These are phyloP conservation scores for Aureobasidium vineae DNA, from an alignment of 2,329 filamentous ascomycete genomes.

Conservation along the genomic window DNA sequence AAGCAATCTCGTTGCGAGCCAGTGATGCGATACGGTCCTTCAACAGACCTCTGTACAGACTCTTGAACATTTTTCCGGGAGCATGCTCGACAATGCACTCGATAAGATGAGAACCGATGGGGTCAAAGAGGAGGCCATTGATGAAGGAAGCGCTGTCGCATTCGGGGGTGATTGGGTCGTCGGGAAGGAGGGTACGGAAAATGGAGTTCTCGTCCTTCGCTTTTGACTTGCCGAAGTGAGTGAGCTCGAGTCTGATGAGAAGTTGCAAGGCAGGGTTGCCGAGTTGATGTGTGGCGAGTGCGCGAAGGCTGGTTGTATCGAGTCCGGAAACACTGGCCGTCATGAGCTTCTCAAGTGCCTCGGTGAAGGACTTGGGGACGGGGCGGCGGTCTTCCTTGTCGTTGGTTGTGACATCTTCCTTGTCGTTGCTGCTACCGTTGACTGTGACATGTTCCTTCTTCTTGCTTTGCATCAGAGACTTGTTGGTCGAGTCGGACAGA, in stretches of 20 bases:
- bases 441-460: conserved; percentile 82
- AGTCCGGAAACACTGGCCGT: conserved; percentile 70
- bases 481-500: conserved; percentile 65
- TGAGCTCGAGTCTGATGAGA: conserved; percentile 80
- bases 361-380: conserved; percentile 75
- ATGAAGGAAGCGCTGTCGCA: conserved; percentile 76
- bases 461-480: conserved; percentile 81
- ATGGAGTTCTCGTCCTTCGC: conserved; percentile 66
- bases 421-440: conserved; percentile 47
- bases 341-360: conserved; percentile 79
- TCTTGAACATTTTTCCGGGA: conserved; percentile 88
- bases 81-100: conserved; percentile 79
- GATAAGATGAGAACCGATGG: conserved; percentile 82
- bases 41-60: conserved; percentile 76
- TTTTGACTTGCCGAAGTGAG: conserved; percentile 66
- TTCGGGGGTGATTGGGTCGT: conserved; percentile 70
- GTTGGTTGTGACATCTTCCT: background rate
- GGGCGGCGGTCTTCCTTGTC: conserved; percentile 48
- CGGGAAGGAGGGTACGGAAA: conserved; percentile 74
- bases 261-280: conserved; percentile 94
- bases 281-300: conserved; percentile 82
- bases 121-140: conserved; percentile 82
- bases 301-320: conserved; percentile 75
- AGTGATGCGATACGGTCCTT: conserved; percentile 75
- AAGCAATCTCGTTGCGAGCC: conserved; percentile 84